phyloP scores from a whole-genome alignment of 129 eudicot species.

The Saposhnikovia divaricata region DNA sequence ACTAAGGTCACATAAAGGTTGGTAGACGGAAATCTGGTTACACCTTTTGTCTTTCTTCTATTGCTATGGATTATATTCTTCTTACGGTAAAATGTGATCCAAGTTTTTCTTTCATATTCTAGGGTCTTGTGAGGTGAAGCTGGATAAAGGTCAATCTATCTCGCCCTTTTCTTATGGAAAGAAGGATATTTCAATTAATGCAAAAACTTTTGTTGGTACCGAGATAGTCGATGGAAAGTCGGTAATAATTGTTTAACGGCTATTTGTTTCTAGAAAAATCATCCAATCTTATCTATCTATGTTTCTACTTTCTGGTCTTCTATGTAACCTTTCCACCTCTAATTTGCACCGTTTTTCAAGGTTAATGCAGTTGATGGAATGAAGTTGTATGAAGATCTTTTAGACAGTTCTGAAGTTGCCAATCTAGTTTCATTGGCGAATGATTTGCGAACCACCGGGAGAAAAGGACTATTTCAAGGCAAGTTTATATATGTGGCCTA shows the following conservation, averaged over 20 bases:
- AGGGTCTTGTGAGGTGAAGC: conserved; percentile 21
- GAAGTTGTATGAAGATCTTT: conserved; percentile 51
- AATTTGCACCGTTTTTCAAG: conserved; percentile 21
- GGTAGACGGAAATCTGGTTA: not conserved
- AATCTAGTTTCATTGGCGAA: conserved; percentile 45
- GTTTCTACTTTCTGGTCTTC: not conserved
- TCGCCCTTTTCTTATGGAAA: conserved; percentile 17
- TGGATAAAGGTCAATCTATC: conserved; percentile 28
- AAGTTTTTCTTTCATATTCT: not conserved
- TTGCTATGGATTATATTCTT: not conserved
- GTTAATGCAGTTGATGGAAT: conserved; percentile 58
- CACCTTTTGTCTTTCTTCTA: not conserved
- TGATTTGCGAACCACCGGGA: conserved; percentile 66
- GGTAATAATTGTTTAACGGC: conserved; percentile 24
- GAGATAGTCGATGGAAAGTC: conserved; percentile 50
- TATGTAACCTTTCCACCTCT: not conserved
- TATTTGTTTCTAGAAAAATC: not conserved
- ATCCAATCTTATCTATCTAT: not conserved
- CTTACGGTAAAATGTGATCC: not conserved
- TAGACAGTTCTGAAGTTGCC: conserved; percentile 52
- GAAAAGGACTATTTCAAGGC: conserved; percentile 55
- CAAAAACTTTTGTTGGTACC: conserved; percentile 52
- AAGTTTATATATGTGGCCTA: conserved; percentile 20
- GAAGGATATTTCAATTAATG: conserved; percentile 20
- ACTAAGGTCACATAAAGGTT: not conserved